These are phyloP conservation scores for Gnetum montanum DNA, from an alignment of 75 land plant species.

Conservation along the genomic window DNA sequence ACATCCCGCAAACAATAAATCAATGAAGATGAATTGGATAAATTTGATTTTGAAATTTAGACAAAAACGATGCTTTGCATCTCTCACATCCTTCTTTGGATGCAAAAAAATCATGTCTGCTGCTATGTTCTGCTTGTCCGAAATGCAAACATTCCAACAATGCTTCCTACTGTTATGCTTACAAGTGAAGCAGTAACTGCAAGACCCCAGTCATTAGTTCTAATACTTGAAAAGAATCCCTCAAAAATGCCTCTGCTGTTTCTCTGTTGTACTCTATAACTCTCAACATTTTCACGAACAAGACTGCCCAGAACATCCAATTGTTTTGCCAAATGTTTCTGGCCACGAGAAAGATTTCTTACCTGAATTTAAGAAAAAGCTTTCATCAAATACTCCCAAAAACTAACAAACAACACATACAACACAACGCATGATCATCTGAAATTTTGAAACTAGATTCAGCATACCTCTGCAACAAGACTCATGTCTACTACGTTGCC, in stretches of 20 bases:
- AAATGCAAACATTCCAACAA: background rate
- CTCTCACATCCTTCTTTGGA: background rate
- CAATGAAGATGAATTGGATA: no score
- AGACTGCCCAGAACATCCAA: constrained; percentile 6
- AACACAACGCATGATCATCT: background rate
- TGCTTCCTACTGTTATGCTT: background rate
- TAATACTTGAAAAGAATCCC: background rate
- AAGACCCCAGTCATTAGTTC: background rate
- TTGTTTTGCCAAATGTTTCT: constrained; percentile 7
- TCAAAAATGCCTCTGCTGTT: background rate
- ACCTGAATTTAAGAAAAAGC: constrained; percentile 8
- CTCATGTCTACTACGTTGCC: background rate
- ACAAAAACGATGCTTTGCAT: background rate
- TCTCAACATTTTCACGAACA: background rate
- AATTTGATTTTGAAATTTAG: no score
- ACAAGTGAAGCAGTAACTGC: constrained; percentile 5
- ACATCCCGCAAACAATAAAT: no score
- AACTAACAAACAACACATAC: no score
- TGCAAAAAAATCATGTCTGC: background rate
- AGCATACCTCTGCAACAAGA: constrained; percentile 2
- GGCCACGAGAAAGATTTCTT: background rate
- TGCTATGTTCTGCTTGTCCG: background rate
- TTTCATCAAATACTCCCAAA: no score
- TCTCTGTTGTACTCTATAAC: constrained; percentile 1
- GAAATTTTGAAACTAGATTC: no score